These are phyloP conservation scores for Clarireedia homoeocarpa DNA, from an alignment of 2,329 filamentous ascomycete species.

Conservation along the genomic window DNA sequence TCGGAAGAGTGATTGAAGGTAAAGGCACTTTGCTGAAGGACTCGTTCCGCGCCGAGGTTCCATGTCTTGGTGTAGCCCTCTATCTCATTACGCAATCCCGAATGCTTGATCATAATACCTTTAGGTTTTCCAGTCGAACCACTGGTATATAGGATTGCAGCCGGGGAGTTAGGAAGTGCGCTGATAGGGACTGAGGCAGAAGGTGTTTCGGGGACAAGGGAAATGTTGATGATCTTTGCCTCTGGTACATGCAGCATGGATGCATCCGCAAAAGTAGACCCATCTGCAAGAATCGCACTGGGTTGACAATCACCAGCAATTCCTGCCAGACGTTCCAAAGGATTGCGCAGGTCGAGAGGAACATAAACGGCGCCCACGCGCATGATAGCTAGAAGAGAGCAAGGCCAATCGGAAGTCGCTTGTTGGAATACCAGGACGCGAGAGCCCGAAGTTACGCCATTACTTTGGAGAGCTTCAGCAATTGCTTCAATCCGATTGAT, in stretches of 20 bases:
- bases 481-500: neutral
- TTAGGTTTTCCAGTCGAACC: conserved; percentile 38
- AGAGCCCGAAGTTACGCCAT: neutral
- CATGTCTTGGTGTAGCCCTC: conserved; percentile 13
- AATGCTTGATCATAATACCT: conserved; percentile 31
- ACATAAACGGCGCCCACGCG: conserved; percentile 29
- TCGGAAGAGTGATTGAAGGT: conserved; percentile 18
- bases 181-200: neutral
- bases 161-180: neutral
- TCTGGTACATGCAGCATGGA: neutral
- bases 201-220: neutral
- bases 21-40: conserved; percentile 18
- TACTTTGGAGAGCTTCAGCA: neutral
- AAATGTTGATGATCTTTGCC: neutral
- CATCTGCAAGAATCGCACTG: conserved; percentile 25
- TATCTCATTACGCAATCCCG: conserved; percentile 20
- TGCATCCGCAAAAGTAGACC: conserved; percentile 15
- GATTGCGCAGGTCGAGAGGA: conserved; percentile 28
- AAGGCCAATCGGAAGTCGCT: conserved; percentile 21
- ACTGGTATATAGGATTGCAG: conserved; percentile 61
- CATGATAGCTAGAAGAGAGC: conserved; percentile 29
- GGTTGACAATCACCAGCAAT: conserved; percentile 28
- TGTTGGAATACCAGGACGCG: conserved; percentile 11
- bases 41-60: conserved; percentile 8
- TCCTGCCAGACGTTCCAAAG: conserved; percentile 20